phyloP scores from a whole-genome alignment of 1,284 basidiomycete genomes.

The Golubevia sp. region DNA sequence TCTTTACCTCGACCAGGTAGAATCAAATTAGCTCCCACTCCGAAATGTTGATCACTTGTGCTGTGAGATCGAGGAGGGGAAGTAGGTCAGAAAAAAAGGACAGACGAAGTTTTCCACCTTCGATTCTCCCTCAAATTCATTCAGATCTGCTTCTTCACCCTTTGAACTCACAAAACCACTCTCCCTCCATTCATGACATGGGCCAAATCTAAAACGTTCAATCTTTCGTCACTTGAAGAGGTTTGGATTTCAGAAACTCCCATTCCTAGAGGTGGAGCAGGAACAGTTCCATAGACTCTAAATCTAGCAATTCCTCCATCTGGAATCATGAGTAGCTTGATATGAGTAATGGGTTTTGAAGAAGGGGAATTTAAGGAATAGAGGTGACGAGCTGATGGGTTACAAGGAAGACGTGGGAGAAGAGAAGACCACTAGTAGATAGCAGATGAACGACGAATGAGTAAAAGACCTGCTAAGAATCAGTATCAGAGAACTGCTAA shows the following conservation, averaged over 20 bases:
- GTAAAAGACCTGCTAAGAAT: too few relatives aligned
- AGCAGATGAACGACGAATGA: too few relatives aligned
- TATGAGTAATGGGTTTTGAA: conserved; percentile 69
- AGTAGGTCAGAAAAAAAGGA: not conserved
- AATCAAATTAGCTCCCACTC: conserved; percentile 85
- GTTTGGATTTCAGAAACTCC: conserved; percentile 58
- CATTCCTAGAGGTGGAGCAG: conserved; percentile 39
- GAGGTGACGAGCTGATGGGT: conserved; percentile 11
- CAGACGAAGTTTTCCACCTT: not conserved
- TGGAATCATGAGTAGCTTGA: conserved; percentile 93
- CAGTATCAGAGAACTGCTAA: too few relatives aligned
- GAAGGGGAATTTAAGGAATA: conserved; percentile 5
- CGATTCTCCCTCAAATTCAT: too few relatives aligned
- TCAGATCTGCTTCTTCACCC: too few relatives aligned
- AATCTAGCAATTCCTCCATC: conserved; percentile 76
- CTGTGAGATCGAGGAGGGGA: conserved; percentile 3
- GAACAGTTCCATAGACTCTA: conserved; percentile 56
- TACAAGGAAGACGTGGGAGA: conserved; percentile 39
- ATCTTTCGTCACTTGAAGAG: conserved; percentile 26
- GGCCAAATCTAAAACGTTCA: conserved; percentile 76
- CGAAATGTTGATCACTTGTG: conserved; percentile 86
- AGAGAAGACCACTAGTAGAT: conserved; percentile 38
- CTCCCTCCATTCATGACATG: conserved; percentile 87
- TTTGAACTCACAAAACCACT: conserved; percentile 70
- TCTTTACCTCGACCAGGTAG: conserved; percentile 78